Percentiles rank a stretch among this genome's conserved stretches.
phyloP scores from a whole-genome alignment of 805 yeast species.

The Pichia phayaonensis region DNA sequence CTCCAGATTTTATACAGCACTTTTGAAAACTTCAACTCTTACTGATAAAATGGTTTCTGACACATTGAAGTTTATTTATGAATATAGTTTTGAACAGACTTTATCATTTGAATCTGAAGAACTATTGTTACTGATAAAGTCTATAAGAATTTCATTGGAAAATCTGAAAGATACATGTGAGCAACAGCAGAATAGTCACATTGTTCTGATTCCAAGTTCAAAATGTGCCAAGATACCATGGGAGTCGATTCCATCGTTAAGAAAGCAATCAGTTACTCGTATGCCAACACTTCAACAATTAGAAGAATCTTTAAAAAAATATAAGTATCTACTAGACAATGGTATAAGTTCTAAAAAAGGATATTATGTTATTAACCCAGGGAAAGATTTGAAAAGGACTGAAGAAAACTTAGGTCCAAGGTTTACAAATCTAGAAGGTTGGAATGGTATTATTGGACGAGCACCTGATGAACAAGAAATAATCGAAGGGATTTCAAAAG shows the following conservation, averaged over 20 bases:
- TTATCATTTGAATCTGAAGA: neutral
- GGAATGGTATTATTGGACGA: slow-evolving; percentile 48
- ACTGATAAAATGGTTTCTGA: slow-evolving; percentile 40
- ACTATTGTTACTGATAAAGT: neutral
- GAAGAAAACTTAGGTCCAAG: slow-evolving; percentile 45
- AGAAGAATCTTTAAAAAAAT: slow-evolving; percentile 27
- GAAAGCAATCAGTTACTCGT: slow-evolving; percentile 54
- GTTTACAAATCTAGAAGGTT: slow-evolving; percentile 34
- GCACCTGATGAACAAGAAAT: slow-evolving; percentile 55
- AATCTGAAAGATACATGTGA: neutral
- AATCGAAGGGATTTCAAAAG: slow-evolving; percentile 31
- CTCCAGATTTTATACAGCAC: slow-evolving; percentile 6
- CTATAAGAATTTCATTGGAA: neutral
- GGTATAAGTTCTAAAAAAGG: slow-evolving; percentile 30
- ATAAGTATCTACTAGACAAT: slow-evolving; percentile 10
- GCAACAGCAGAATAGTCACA: slow-evolving; percentile 34
- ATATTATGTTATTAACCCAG: slow-evolving; percentile 72
- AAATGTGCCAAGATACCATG: slow-evolving; percentile 73
- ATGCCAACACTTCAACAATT: slow-evolving; percentile 59
- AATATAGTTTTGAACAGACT: slow-evolving; percentile 20
- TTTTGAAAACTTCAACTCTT: slow-evolving; percentile 7
- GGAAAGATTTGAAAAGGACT: slow-evolving; percentile 64
- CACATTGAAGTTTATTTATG: slow-evolving; percentile 53
- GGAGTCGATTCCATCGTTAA: slow-evolving; percentile 68
- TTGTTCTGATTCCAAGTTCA: slow-evolving; percentile 63